Evolutionary conservation across 495 filamentous ascomycete species (phyloP).

Genomic region (Cryomyces minteri): DNA sequence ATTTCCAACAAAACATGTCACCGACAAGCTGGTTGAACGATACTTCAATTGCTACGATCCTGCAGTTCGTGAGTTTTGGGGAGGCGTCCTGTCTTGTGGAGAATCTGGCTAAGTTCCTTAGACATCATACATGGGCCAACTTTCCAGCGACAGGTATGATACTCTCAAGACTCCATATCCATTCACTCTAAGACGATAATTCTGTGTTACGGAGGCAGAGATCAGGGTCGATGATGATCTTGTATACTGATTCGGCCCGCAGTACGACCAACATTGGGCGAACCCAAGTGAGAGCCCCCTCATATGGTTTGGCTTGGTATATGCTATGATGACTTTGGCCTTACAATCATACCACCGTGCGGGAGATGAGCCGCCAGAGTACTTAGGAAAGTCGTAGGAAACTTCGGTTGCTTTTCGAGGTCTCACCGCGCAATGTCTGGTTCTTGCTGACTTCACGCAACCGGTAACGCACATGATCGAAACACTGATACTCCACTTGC

Average conservation of each 20-base stretch:
- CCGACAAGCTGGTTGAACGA: slow-evolving; percentile 44
- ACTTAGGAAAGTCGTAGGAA: slow-evolving; percentile 27
- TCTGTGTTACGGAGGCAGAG: neutral
- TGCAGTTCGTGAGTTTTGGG: slow-evolving; percentile 34
- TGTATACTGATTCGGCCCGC: neutral
- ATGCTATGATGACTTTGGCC: slow-evolving; percentile 72
- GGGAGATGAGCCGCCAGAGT: slow-evolving; percentile 84
- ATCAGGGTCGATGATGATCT: neutral
- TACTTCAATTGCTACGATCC: slow-evolving; percentile 59
- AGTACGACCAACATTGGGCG: slow-evolving; percentile 80
- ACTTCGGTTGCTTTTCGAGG: slow-evolving; percentile 63
- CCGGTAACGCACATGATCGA: slow-evolving; percentile 77
- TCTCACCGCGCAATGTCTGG: slow-evolving; percentile 72
- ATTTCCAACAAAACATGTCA: slow-evolving; percentile 61
- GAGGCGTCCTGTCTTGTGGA: too few species aligned
- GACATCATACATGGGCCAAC: slow-evolving; percentile 75
- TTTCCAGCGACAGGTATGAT: slow-evolving; percentile 40
- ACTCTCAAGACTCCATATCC: neutral
- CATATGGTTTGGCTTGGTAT: slow-evolving; percentile 81
- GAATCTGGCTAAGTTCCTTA: slow-evolving; percentile 7
- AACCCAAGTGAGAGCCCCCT: slow-evolving; percentile 61
- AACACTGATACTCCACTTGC: slow-evolving; percentile 67
- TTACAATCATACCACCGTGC: slow-evolving; percentile 82
- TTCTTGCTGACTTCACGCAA: slow-evolving; percentile 79
- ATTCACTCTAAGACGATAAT: neutral